A percentile compares a stretch with the other conserved stretches of the same genome.
Evolutionary conservation across 2,329 filamentous ascomycete genomes (phyloP).

Genomic region (Hypoxylon sp.): DNA sequence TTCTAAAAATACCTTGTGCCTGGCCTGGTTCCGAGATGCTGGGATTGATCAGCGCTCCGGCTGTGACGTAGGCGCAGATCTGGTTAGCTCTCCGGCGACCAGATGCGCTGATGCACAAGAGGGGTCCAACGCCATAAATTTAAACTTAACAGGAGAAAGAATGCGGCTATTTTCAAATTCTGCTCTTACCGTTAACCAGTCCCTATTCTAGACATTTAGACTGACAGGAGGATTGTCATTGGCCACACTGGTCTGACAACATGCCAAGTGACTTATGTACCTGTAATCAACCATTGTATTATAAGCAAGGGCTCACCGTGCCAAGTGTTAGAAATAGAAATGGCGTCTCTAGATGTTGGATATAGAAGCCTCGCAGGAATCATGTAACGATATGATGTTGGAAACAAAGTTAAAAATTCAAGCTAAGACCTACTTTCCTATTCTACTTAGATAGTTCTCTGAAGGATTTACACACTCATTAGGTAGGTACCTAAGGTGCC

Average conservation of each 20-base stretch:
- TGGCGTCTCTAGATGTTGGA: background rate
- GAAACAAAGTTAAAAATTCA: background rate
- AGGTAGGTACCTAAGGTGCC: too few relatives aligned
- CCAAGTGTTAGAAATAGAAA: background rate
- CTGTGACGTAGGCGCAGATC: constrained; percentile 31
- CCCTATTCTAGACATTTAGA: background rate
- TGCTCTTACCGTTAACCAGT: background rate
- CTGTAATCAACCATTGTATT: background rate
- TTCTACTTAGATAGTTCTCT: background rate
- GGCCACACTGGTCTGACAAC: background rate
- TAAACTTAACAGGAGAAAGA: background rate
- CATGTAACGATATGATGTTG: background rate
- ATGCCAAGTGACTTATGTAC: background rate
- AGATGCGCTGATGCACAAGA: constrained; percentile 3
- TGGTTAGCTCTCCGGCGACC: constrained; percentile 20
- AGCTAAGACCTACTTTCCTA: background rate
- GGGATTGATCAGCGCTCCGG: constrained; percentile 18
- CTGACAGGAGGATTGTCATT: background rate
- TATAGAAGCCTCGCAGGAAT: background rate
- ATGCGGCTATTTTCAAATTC: background rate
- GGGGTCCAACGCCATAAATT: background rate
- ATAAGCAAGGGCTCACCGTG: background rate
- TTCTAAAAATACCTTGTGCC: constrained; percentile 34
- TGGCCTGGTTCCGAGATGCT: constrained; percentile 15
- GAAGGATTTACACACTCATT: constrained; percentile 1